These are phyloP conservation scores for Fistulifera solaris DNA, from an alignment of 108 stramenopile species.

Conservation along the genomic window DNA sequence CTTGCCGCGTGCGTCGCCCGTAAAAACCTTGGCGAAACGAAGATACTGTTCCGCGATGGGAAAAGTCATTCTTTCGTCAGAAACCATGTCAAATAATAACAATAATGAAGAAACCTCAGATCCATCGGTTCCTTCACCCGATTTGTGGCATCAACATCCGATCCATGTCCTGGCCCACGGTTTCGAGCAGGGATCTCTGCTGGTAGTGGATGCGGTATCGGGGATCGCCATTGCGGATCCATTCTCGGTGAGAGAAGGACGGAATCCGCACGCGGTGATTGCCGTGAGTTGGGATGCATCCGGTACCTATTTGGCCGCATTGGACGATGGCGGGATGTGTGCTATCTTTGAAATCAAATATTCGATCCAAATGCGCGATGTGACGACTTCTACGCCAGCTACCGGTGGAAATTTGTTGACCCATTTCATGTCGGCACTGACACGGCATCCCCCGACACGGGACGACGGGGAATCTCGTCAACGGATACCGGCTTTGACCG, in stretches of 20 bases:
- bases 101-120: too few species aligned
- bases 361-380: neutral
- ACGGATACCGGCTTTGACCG: slow-evolving; percentile 17
- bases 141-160: neutral
- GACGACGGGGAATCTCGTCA: too few species aligned
- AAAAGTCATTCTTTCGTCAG: too few species aligned
- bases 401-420: slow-evolving; percentile 20
- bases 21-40: too few species aligned
- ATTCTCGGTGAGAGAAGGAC: too few species aligned
- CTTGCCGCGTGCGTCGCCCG: neutral
- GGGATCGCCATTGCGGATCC: neutral
- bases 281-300: slow-evolving; percentile 37
- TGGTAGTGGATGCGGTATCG: neutral
- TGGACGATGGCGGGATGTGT: slow-evolving; percentile 34
- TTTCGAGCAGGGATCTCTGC: neutral
- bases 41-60: too few species aligned
- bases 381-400: neutral
- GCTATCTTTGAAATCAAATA: slow-evolving; percentile 37
- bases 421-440: slow-evolving; percentile 29
- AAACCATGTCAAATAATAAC: too few species aligned
- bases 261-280: too few species aligned
- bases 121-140: too few species aligned
- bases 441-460: neutral
- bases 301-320: slow-evolving; percentile 33
- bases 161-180: neutral